Percentiles rank a stretch among this genome's conserved stretches.
Conservation (phyloP, 306 rosid genomes). For the Rosa chinensis region DNA sequence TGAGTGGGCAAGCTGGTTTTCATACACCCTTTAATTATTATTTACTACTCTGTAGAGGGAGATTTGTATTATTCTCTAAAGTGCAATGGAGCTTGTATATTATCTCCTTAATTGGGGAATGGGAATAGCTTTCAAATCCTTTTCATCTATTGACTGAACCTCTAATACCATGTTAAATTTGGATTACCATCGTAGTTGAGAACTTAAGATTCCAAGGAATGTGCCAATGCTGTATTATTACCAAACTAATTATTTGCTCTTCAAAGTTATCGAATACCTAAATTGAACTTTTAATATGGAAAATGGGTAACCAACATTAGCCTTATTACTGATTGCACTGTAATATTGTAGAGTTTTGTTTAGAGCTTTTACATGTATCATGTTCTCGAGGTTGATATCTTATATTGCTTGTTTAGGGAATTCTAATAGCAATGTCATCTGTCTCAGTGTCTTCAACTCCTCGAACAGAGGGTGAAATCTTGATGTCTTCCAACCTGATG, state of each 20-base stretch:
- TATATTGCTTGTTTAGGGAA: constrained; percentile 40
- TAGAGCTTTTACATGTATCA: background rate
- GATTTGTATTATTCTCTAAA: background rate
- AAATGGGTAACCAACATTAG: background rate
- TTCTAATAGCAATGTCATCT: constrained; percentile 59
- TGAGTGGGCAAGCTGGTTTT: constrained; percentile 2
- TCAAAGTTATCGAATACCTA: background rate
- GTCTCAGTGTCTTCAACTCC: constrained; percentile 65
- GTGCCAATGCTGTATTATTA: background rate
- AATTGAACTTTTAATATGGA: background rate
- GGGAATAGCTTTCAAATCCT: background rate
- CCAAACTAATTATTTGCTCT: background rate
- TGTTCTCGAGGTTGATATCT: background rate
- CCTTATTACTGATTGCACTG: background rate
- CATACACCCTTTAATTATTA: too few species aligned
- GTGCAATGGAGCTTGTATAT: background rate
- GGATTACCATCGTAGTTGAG: background rate
- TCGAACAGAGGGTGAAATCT: constrained; percentile 88
- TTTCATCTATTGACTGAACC: background rate
- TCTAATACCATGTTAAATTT: background rate
- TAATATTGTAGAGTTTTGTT: background rate
- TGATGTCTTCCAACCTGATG: constrained; percentile 72
- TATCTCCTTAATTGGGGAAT: background rate
- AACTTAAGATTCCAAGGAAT: background rate
- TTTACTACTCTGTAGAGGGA: too few species aligned